Evolutionary conservation across 768 basidiomycete species (phyloP).

Genomic region (Pleurotus giganteus): DNA sequence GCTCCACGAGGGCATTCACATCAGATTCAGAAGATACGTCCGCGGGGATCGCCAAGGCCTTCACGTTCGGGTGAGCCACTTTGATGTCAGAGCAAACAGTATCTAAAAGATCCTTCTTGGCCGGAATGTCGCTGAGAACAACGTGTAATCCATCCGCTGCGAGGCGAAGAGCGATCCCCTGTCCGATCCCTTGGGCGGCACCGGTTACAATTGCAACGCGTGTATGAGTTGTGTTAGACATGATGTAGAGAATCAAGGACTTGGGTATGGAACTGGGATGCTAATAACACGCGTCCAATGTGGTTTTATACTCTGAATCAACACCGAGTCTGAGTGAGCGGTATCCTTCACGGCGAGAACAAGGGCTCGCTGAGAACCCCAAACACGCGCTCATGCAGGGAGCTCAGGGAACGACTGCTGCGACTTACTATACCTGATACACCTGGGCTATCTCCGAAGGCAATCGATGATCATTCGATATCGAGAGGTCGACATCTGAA

Average conservation of each 20-base stretch:
- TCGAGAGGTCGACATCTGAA: no score
- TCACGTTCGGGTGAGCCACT: slow-evolving; percentile 12
- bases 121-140: slow-evolving; percentile 23
- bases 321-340: no score
- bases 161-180: slow-evolving; percentile 23
- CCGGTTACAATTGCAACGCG: slow-evolving; percentile 26
- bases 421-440: no score
- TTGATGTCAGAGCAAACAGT: slow-evolving; percentile 19
- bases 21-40: slow-evolving; percentile 24
- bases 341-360: no score
- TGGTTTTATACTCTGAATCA: no score
- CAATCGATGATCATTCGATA: no score
- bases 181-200: slow-evolving; percentile 29
- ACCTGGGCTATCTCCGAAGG: no score
- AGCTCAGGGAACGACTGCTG: no score
- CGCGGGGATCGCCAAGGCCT: slow-evolving; percentile 13
- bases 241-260: not conserved
- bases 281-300: no score
- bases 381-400: no score
- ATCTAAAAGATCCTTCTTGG: slow-evolving; percentile 15
- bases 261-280: no score
- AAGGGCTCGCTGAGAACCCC: no score
- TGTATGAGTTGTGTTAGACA: not conserved
- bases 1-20: slow-evolving; percentile 19
- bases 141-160: slow-evolving; percentile 26